These are phyloP conservation scores for Chaetomiaceae sp. DNA, from an alignment of 2,329 filamentous ascomycete species.

Conservation along the genomic window DNA sequence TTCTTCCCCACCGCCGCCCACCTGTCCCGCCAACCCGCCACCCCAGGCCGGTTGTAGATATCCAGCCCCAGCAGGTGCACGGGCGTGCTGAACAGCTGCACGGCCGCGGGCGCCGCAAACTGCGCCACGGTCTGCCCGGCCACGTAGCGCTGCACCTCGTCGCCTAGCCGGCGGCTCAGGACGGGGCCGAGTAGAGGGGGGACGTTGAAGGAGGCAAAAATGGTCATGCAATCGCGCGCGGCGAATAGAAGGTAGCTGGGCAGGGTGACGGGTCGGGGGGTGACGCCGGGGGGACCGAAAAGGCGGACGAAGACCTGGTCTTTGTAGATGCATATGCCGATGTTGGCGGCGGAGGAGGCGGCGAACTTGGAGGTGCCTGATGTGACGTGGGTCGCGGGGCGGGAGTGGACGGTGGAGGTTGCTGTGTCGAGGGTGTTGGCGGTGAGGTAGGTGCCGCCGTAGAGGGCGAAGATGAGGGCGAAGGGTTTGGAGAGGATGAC, in stretches of 20 bases:
- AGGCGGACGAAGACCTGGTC: constrained; percentile 80
- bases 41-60: constrained; percentile 69
- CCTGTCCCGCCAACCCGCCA: constrained; percentile 54
- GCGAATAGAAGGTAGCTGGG: constrained; percentile 76
- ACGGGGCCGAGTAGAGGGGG: constrained; percentile 71
- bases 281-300: constrained; percentile 60
- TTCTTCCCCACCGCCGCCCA: constrained; percentile 64
- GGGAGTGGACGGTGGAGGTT: constrained; percentile 57
- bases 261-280: constrained; percentile 57
- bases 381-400: constrained; percentile 59
- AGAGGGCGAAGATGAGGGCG: constrained; percentile 67
- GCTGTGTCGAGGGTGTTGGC: constrained; percentile 84
- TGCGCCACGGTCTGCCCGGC: constrained; percentile 65
- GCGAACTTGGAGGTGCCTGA: constrained; percentile 76
- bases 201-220: constrained; percentile 89
- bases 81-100: constrained; percentile 78
- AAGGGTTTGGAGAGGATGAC: constrained; percentile 64
- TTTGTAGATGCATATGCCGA: constrained; percentile 83
- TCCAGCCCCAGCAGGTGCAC: constrained; percentile 82
- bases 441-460: constrained; percentile 84
- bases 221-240: constrained; percentile 77
- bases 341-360: constrained; percentile 75
- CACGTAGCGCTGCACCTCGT: constrained; percentile 47
- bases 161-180: constrained; percentile 52
- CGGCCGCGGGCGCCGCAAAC: constrained; percentile 71